Evolutionary conservation across 306 rosid genomes (phyloP).

Genomic region (Fagus sylvatica): DNA sequence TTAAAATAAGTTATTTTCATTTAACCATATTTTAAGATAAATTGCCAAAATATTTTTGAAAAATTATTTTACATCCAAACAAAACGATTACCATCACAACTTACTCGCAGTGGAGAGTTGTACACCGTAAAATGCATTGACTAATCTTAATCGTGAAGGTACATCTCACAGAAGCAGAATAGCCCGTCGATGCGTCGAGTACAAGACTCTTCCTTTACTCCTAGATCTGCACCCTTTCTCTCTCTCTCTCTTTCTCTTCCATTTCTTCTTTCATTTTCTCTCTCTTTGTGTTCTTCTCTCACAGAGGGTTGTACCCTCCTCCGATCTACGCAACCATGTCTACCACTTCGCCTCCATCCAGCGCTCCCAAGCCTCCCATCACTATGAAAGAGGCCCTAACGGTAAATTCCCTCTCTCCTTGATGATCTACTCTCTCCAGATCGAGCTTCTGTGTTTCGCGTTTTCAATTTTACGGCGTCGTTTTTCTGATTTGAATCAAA

Average conservation of each 20-base stretch:
- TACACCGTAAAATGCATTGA: not conserved
- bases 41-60: too few species aligned
- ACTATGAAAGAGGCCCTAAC: slow-evolving; percentile 68
- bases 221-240: slow-evolving; percentile 25
- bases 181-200: not conserved
- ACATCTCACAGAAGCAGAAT: slow-evolving; percentile 1
- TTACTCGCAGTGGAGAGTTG: too few species aligned
- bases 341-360: slow-evolving; percentile 33
- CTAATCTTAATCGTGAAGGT: not conserved
- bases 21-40: too few species aligned
- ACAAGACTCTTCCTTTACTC: not conserved
- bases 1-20: too few species aligned
- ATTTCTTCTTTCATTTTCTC: too few species aligned
- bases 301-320: not conserved
- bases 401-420: slow-evolving; percentile 25
- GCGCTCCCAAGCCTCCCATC: slow-evolving; percentile 74
- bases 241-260: slow-evolving; percentile 23
- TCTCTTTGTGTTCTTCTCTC: not conserved
- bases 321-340: not conserved
- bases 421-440: not conserved
- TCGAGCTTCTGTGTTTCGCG: not conserved
- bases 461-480: not conserved
- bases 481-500: not conserved
- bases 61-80: too few species aligned
- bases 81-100: too few species aligned